Evolutionary conservation across 169 alveolate genomes (phyloP).

Genomic region (Plasmodium coatneyi): DNA sequence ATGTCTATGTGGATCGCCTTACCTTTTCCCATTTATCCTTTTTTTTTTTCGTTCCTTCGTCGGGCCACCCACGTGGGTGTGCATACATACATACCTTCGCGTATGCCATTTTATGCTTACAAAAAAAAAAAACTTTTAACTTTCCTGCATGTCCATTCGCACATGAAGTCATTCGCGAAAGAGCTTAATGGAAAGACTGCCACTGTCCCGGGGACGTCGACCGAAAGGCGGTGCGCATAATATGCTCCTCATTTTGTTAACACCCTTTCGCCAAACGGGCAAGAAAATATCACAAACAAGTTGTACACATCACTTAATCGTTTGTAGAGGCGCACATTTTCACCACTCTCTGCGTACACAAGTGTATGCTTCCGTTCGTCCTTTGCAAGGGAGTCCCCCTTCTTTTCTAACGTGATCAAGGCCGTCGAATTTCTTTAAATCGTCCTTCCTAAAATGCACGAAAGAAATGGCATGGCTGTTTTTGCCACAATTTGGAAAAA

Average conservation of each 20-base stretch:
- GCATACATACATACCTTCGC: not conserved
- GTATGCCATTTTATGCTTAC: not conserved
- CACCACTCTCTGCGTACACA: not conserved
- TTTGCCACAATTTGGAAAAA: not conserved
- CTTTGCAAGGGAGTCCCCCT: not conserved
- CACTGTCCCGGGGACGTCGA: not conserved
- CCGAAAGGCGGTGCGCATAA: not conserved
- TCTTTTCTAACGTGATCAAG: not conserved
- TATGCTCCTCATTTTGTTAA: not conserved
- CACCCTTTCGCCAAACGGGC: not conserved
- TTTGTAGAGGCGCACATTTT: not conserved
- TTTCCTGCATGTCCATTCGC: not conserved
- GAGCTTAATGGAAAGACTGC: not conserved
- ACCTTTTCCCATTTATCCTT: not conserved
- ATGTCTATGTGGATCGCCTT: not conserved
- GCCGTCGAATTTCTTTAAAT: not conserved
- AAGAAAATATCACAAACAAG: not conserved
- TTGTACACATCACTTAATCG: not conserved
- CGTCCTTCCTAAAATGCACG: not conserved
- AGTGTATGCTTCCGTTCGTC: not conserved
- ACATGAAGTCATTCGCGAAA: not conserved
- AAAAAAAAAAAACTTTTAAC: no score
- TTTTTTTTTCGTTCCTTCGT: not conserved
- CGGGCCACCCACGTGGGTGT: not conserved
- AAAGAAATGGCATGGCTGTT: not conserved